Conservation (phyloP, 2,329 filamentous ascomycete genomes). For the Raffaelea albimanens region DNA sequence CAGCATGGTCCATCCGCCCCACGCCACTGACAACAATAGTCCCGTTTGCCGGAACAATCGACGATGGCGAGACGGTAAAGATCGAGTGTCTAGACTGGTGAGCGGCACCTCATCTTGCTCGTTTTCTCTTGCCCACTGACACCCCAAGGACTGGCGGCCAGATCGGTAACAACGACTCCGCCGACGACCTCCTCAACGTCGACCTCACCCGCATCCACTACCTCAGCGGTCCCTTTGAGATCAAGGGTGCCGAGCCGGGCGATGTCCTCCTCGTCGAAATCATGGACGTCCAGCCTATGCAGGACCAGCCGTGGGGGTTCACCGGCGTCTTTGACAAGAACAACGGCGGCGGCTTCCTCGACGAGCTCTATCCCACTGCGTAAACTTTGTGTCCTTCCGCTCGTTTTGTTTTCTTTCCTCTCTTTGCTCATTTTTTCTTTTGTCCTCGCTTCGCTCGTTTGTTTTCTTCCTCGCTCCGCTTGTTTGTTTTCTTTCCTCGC, state of each 20-base stretch:
- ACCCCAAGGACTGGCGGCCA: constrained; percentile 58
- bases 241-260: constrained; percentile 75
- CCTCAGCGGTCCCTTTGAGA: constrained; percentile 79
- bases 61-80: constrained; percentile 79
- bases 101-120: neutral
- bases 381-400: constrained; percentile 27
- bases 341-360: constrained; percentile 83
- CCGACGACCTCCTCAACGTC: constrained; percentile 78
- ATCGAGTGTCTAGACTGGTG: constrained; percentile 84
- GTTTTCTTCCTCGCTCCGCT: neutral
- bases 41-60: constrained; percentile 62
- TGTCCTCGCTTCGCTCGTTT: neutral
- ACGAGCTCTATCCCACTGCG: constrained; percentile 79
- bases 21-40: constrained; percentile 39
- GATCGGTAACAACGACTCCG: constrained; percentile 79
- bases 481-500: neutral
- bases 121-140: constrained; percentile 16
- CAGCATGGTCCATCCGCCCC: too few species aligned
- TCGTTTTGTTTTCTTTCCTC: neutral
- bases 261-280: constrained; percentile 84
- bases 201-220: constrained; percentile 82
- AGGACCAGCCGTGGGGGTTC: constrained; percentile 84
- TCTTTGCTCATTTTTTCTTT: neutral
- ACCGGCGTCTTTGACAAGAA: constrained; percentile 70
- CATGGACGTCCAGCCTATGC: constrained; percentile 82